These are phyloP conservation scores for Cladosporium sp. DNA, from an alignment of 2,329 filamentous ascomycete species.

Conservation along the genomic window DNA sequence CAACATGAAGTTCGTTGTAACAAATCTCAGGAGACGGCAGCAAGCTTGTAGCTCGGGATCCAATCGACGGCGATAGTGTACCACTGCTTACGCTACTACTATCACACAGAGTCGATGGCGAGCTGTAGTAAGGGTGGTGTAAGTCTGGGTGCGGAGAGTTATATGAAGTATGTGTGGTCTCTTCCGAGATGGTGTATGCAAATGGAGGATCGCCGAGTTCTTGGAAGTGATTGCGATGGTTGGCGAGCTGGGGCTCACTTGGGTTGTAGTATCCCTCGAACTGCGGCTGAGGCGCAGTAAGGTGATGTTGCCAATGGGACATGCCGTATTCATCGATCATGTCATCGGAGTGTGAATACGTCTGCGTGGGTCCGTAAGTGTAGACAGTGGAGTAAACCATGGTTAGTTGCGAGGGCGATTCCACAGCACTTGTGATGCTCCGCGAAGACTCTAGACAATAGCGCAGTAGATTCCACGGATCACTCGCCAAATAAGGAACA, in stretches of 20 bases:
- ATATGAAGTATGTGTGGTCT: not conserved
- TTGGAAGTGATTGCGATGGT: not conserved
- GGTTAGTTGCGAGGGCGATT: too few species aligned
- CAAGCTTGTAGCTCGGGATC: not conserved
- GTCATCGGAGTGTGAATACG: too few species aligned
- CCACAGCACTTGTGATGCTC: too few species aligned
- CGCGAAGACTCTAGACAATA: too few species aligned
- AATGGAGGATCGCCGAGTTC: not conserved
- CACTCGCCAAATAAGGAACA: too few species aligned
- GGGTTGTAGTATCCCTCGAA: not conserved
- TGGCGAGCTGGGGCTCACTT: not conserved
- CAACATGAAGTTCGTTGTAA: too few species aligned
- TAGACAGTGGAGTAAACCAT: too few species aligned
- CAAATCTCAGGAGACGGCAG: not conserved
- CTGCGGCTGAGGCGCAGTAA: not conserved
- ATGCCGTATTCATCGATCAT: not conserved
- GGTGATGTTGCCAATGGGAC: not conserved
- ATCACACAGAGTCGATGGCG: not conserved
- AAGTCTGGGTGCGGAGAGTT: not conserved
- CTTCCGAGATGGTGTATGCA: not conserved
- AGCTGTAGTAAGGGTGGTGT: slow-evolving; percentile 2
- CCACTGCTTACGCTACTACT: not conserved
- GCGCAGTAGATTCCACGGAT: too few species aligned
- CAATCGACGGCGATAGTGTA: not conserved
- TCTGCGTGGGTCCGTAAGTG: too few species aligned